Evolutionary conservation across 148 eudicot genomes (phyloP), one percentile per base, ranked within the genome.

Genomic region (Persicaria maculosa): DNA sequence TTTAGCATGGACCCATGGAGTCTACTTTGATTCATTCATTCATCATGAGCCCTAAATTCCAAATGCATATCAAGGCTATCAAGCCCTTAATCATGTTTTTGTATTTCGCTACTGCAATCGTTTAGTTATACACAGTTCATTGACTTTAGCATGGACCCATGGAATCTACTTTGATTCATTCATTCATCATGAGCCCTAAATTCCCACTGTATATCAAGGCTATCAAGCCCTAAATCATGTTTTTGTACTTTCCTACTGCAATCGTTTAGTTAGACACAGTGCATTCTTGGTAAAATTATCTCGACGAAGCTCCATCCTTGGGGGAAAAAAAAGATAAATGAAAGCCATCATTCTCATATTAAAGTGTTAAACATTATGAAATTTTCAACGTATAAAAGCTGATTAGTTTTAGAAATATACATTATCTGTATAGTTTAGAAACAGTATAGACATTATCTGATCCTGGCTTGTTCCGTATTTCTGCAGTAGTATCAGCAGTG

Each of bases 401-500:
- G 14, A 9, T 40, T 43, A 14, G 14, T 11, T 12, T 3, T 10
- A 8, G 52, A 48, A 2, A 3, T 2, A 48, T 11, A 8, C 52
- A 8, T 9, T 48, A 48, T 12, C 52, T 48, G 47, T 7, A 36
- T 40, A 65, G 19, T 5, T 36, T 65, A 43, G 46, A 65, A 65
- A 65, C 46, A 65, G 9, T 65, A 43, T 65, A 65, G 43, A 65
- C 46, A 65, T 3, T 65, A 65, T 65, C 70, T 43, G 19, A 65
- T 65, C 70, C 7, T 17, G 46, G 19, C 47, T 65, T 62, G 68
- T 36, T 31, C 44, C 68, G n/a, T 4, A 1, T 65, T 14, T 65
- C n/a, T 65, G 46, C 97, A 95, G 98, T 95, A 68, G 86, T 95
- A 96, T 95, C 98, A 78, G 97, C 98, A 76, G 98, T 92, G 80